Evolutionary conservation across 2,329 filamentous ascomycete species (phyloP).

Genomic region (Fusarium mexicanum): DNA sequence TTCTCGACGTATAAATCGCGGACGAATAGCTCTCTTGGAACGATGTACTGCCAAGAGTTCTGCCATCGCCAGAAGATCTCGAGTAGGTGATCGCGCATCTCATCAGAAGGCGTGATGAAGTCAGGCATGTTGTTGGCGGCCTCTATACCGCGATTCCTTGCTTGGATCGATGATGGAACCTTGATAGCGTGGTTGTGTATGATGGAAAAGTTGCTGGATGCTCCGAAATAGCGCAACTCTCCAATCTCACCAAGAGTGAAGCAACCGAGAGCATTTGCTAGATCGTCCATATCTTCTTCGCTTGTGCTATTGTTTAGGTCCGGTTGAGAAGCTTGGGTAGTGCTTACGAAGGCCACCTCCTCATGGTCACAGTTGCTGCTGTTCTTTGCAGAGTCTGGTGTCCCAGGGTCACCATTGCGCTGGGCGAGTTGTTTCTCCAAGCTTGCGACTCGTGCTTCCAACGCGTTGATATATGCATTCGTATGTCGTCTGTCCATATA

Average conservation of each 20-base stretch:
- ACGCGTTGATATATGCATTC: conserved; percentile 5
- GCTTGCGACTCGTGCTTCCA: not conserved
- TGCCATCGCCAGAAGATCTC: conserved; percentile 3
- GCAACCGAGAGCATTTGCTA: not conserved
- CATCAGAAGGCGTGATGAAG: not conserved
- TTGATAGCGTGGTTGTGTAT: conserved; percentile 8
- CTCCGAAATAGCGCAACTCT: conserved; percentile 3
- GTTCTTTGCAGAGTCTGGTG: not conserved
- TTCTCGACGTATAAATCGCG: not conserved
- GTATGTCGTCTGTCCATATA: not conserved
- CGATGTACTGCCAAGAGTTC: conserved; percentile 8
- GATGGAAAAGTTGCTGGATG: conserved; percentile 14
- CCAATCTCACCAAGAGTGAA: conserved; percentile 7
- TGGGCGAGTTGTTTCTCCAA: not conserved
- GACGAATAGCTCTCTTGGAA: not conserved
- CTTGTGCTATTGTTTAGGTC: not conserved
- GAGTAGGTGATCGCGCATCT: not conserved
- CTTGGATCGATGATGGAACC: not conserved
- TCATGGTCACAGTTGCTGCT: not conserved
- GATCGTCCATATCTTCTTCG: conserved; percentile 1
- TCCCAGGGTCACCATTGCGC: not conserved
- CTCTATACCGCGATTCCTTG: not conserved
- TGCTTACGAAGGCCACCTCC: not conserved
- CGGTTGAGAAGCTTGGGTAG: not conserved
- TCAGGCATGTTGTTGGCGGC: not conserved